A percentile compares a stretch with the other conserved stretches of the same genome.
phyloP scores from a whole-genome alignment of 305 asterid species.

The Fraxinus albicans region DNA sequence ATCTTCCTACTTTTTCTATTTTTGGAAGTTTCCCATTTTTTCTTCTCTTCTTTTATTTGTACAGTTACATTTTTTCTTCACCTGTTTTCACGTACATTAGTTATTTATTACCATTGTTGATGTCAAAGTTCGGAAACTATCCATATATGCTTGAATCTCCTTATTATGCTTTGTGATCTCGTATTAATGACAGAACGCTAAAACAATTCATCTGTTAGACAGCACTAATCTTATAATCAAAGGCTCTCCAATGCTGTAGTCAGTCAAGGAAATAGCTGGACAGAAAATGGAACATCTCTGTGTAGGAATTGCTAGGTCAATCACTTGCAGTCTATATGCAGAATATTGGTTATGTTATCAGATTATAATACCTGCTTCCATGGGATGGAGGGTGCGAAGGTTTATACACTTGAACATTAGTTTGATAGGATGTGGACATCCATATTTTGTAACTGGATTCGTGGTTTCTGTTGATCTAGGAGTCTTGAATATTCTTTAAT shows the following conservation, averaged over 20 bases:
- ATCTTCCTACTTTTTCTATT: constrained; percentile 7
- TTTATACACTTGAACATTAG: neutral
- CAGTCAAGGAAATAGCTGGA: neutral
- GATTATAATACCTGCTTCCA: neutral
- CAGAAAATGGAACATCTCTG: neutral
- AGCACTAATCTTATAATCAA: neutral
- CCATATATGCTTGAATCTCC: neutral
- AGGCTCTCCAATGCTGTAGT: neutral
- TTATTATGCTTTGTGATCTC: neutral
- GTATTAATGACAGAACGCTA: neutral
- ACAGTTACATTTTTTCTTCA: constrained; percentile 6
- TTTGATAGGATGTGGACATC: neutral
- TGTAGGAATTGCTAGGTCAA: neutral
- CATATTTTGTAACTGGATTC: neutral
- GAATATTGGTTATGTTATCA: neutral
- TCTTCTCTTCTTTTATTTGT: constrained; percentile 4
- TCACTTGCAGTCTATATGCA: neutral
- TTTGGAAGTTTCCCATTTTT: constrained; percentile 10
- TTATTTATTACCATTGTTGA: neutral
- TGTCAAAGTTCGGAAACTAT: neutral
- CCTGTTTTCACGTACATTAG: constrained; percentile 9
- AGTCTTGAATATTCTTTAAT: neutral
- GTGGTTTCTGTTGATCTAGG: neutral
- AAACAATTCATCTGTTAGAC: neutral
- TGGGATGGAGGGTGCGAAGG: neutral